Conservation (phyloP, 768 basidiomycete species). For the Termitomyces bulborhizus region DNA sequence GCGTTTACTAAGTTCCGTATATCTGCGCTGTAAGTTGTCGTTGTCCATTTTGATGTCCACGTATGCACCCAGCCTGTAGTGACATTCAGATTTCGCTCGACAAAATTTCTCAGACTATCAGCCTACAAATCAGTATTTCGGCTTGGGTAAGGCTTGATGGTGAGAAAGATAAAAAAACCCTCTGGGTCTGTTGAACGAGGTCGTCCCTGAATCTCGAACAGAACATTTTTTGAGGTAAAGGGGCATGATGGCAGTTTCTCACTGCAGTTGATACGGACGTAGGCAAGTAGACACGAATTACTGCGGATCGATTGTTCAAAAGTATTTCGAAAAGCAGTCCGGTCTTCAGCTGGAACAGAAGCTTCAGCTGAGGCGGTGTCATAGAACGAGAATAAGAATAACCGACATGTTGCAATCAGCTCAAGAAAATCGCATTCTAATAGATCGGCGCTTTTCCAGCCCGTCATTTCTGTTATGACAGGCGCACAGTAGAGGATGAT, state of each 20-base stretch:
- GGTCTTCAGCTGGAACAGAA: constrained; percentile 47
- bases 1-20: constrained; percentile 34
- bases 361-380: not conserved
- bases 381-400: not conserved
- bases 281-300: constrained; percentile 46
- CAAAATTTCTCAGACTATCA: not conserved
- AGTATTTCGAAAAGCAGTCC: constrained; percentile 42
- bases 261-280: constrained; percentile 54
- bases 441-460: constrained; percentile 71
- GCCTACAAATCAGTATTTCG: constrained; percentile 64
- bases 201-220: constrained; percentile 69
- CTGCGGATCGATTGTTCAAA: constrained; percentile 52
- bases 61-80: constrained; percentile 57
- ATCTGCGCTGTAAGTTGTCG: constrained; percentile 63
- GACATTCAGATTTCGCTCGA: not conserved
- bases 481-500: constrained; percentile 66
- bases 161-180: constrained; percentile 64
- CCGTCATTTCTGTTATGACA: constrained; percentile 64
- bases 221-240: constrained; percentile 34
- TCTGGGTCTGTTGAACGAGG: constrained; percentile 40
- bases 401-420: constrained; percentile 53
- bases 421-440: constrained; percentile 62
- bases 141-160: constrained; percentile 73
- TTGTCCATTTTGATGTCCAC: constrained; percentile 88
- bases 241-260: constrained; percentile 16